These are phyloP conservation scores for Colletotrichum falcatum DNA, from an alignment of 2,329 filamentous ascomycete species.

Conservation along the genomic window DNA sequence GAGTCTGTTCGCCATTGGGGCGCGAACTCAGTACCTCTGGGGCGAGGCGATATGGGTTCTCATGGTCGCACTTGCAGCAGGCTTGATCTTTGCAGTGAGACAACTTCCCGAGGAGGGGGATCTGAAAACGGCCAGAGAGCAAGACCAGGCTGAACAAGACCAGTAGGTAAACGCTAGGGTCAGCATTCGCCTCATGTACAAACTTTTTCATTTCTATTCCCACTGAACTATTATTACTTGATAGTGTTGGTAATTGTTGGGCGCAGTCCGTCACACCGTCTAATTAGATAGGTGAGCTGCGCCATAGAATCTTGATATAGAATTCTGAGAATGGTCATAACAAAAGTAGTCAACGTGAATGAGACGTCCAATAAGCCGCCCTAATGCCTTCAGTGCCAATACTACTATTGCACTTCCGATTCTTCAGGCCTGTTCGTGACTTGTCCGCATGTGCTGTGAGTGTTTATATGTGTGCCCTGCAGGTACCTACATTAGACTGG, in stretches of 20 bases:
- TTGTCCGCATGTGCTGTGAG: background rate
- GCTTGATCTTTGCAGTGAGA: slow-evolving; percentile 17
- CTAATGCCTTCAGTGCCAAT: too few species aligned
- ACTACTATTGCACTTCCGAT: background rate
- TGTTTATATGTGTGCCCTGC: background rate
- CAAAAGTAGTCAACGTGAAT: background rate
- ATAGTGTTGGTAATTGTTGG: background rate
- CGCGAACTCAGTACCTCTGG: slow-evolving; percentile 68
- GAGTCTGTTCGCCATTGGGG: slow-evolving; percentile 76
- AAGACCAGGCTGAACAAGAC: background rate
- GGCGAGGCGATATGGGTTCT: slow-evolving; percentile 61
- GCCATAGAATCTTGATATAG: background rate
- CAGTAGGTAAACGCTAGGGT: background rate
- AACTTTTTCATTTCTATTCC: background rate
- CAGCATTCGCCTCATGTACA: background rate
- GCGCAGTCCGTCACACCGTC: background rate
- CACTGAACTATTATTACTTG: background rate
- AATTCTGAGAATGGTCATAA: background rate
- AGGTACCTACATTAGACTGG: background rate
- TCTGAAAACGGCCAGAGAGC: slow-evolving; percentile 7
- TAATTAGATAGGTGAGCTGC: background rate
- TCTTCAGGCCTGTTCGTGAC: background rate
- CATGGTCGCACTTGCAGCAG: background rate
- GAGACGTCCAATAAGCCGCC: background rate
- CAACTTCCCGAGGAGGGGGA: slow-evolving; percentile 3